Evolutionary conservation across 2,329 filamentous ascomycete genomes (phyloP).

Genomic region (Amphichorda felina): DNA sequence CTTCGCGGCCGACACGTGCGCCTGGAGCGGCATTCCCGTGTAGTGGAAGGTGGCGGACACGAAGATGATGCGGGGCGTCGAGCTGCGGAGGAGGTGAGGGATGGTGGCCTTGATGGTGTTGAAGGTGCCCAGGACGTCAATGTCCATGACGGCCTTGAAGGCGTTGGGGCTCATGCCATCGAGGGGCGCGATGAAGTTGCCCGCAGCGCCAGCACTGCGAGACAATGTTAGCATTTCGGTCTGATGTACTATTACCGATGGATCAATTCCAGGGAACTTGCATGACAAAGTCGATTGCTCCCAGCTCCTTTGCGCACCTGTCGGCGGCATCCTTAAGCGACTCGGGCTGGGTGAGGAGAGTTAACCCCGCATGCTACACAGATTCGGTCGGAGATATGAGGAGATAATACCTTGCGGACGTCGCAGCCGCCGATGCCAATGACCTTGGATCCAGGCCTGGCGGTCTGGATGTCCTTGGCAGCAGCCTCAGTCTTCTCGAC

Average conservation of each 20-base stretch:
- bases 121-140: conserved; percentile 86
- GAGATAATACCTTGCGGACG: conserved; percentile 53
- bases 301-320: conserved; percentile 69
- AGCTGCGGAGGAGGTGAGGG: conserved; percentile 69
- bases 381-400: conserved; percentile 1
- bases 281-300: conserved; percentile 88
- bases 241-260: neutral
- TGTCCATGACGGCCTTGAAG: conserved; percentile 93
- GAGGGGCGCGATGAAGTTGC: conserved; percentile 87
- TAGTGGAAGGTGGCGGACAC: conserved; percentile 89
- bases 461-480: conserved; percentile 72
- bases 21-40: conserved; percentile 72
- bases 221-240: conserved; percentile 2
- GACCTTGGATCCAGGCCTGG: conserved; percentile 68
- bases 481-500: conserved; percentile 73
- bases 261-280: too few species aligned
- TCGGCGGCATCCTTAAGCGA: conserved; percentile 64
- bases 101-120: conserved; percentile 91
- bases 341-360: conserved; percentile 31
- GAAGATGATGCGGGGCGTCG: conserved; percentile 71
- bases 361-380: too few species aligned
- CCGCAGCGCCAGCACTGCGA: conserved; percentile 78
- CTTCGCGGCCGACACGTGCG: conserved; percentile 87
- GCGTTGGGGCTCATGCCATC: conserved; percentile 74
- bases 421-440: conserved; percentile 73